Evolutionary conservation across 192 early-diverging fungal species (phyloP), one percentile per base, ranked within the genome.

Genomic region (Backusella psychrophila): DNA sequence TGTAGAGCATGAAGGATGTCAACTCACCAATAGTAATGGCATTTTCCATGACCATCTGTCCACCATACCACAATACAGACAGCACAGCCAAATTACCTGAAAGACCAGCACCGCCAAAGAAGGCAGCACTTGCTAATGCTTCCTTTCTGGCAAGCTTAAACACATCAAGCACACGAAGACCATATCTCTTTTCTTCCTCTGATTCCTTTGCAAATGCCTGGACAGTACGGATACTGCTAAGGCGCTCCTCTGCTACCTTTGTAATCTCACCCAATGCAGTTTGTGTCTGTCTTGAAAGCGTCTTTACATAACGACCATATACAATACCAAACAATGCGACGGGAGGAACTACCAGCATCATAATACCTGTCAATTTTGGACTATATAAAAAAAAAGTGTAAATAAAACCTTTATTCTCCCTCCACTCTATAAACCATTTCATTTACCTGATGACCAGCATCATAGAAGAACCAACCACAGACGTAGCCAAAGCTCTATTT

Each of bases 201-300:
- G 82, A 82, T 80, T 85, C 88, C 80, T 79, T 89, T 46, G 81
- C 94, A 74, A 95, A 89, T 41, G 92, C 90, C 23, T 90, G 89
- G 4, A 97, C 93, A 0, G 96, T 99, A 44, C 92, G 87, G 78
- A 99, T 93, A 76, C 89, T 90, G 75, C 89, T 82, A 75, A 99
- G 92, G 38, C 91, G 86, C 79, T 99, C 97, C 70, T 92, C 91
- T 1, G 95, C 94, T 6, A 91, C 86, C 77, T 92, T 92, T 21
- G 91, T 90, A 53, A 89, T 84, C 15, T 92, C 90, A 34, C 87
- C 86, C 14, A 91, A 82, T 8, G 90, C 90, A 41, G 88, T 91
- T 77, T 92, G 90, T 19, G 91, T 91, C 44, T 89, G 53, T 65
- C 80, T 79, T 0, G 91, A 90, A 35, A 95, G 77, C 14, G 80